These are phyloP conservation scores for Coniochaeta hoffmannii DNA, from an alignment of 2,329 filamentous ascomycete genomes.

Conservation along the genomic window DNA sequence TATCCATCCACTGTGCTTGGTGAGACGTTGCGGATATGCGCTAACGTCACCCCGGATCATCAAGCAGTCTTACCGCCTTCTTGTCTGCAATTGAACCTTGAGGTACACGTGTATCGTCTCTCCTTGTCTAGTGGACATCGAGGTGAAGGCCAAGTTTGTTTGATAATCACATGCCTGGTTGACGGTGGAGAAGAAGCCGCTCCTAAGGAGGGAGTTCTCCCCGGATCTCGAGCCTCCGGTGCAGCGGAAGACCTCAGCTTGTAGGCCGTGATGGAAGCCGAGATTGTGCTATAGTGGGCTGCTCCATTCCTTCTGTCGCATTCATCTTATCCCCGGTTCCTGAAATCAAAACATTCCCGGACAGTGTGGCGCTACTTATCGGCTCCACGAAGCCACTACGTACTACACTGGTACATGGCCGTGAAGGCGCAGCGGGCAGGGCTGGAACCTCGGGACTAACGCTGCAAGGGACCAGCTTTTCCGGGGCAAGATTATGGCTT, in stretches of 20 bases:
- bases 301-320: background rate
- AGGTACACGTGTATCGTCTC: background rate
- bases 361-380: background rate
- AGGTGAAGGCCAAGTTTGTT: background rate
- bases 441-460: background rate
- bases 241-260: background rate
- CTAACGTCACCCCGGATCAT: background rate
- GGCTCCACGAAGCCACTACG: background rate
- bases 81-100: background rate
- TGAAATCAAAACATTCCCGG: background rate
- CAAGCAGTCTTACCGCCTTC: background rate
- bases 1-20: background rate
- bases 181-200: background rate
- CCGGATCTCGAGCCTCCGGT: background rate
- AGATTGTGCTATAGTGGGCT: background rate
- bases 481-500: background rate
- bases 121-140: background rate
- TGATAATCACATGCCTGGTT: background rate
- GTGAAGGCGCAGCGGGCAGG: background rate
- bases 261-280: background rate
- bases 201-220: background rate
- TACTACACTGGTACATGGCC: background rate
- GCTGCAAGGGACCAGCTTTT: constrained; percentile 1
- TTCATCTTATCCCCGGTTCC: background rate
- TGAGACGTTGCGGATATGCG: background rate